phyloP scores from a whole-genome alignment of 2,329 filamentous ascomycete species.

The Hypoxylon sp. region DNA sequence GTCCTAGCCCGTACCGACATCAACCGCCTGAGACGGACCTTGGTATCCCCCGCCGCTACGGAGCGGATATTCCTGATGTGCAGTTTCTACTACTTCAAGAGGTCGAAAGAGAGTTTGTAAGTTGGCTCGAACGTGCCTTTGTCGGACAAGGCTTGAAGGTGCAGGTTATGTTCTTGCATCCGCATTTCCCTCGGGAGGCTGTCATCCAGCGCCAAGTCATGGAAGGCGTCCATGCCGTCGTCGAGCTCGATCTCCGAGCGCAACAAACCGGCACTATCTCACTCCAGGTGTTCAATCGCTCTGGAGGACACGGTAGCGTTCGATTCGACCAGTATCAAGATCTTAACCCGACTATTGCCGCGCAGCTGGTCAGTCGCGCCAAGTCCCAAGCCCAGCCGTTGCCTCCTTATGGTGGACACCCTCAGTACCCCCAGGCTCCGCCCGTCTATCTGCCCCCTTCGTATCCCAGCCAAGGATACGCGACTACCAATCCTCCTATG shows the following conservation, averaged over 20 bases:
- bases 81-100: conserved; percentile 87
- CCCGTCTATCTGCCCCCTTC: conserved; percentile 50
- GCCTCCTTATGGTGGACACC: conserved; percentile 46
- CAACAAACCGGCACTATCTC: conserved; percentile 80
- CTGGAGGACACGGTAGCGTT: conserved; percentile 78
- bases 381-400: conserved; percentile 61
- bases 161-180: conserved; percentile 83
- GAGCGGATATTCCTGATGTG: conserved; percentile 85
- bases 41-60: conserved; percentile 78
- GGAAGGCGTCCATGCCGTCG: conserved; percentile 88
- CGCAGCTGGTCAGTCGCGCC: conserved; percentile 81
- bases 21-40: conserved; percentile 67
- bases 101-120: conserved; percentile 82
- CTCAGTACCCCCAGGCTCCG: conserved; percentile 44
- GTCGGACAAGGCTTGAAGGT: conserved; percentile 76
- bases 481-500: conserved; percentile 13
- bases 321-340: conserved; percentile 90
- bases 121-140: conserved; percentile 84
- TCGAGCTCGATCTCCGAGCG: conserved; percentile 77
- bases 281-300: conserved; percentile 87
- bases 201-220: conserved; percentile 88
- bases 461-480: conserved; percentile 43
- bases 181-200: conserved; percentile 79
- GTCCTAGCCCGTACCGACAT: conserved; percentile 72
- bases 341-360: conserved; percentile 81